phyloP scores from a whole-genome alignment of 164 flowering plant genomes.

The Dillenia suffruticosa region DNA sequence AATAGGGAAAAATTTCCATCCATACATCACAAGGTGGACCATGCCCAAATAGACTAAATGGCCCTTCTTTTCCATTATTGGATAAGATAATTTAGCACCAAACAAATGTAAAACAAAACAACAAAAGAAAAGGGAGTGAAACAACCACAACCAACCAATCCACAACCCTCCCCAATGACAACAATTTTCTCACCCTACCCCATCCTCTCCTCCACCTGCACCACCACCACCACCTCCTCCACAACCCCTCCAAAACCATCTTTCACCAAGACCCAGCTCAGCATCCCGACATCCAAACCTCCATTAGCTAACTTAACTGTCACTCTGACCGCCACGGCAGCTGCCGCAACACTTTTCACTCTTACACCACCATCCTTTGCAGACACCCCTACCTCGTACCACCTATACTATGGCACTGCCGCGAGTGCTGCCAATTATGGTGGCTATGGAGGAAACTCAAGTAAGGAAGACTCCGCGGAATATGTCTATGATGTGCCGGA shows the following conservation, averaged over 20 bases:
- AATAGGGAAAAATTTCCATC: no score
- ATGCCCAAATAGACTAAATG: no score
- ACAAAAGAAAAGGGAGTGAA: conserved; percentile 3
- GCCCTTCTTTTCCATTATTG: neutral
- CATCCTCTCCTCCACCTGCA: conserved; percentile 25
- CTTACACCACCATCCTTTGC: conserved; percentile 45
- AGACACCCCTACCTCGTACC: conserved; percentile 34
- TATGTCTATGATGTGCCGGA: conserved; percentile 86
- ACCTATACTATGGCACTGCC: conserved; percentile 83
- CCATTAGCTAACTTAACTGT: conserved; percentile 12
- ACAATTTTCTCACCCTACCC: conserved; percentile 49
- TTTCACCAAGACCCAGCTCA: conserved; percentile 9
- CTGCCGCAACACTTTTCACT: conserved; percentile 30
- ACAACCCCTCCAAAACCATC: conserved; percentile 10
- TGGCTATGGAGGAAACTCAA: conserved; percentile 88
- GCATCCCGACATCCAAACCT: conserved; percentile 14
- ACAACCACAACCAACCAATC: conserved; percentile 9
- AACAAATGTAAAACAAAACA: neutral
- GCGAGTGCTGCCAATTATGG: conserved; percentile 98
- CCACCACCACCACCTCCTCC: conserved; percentile 3
- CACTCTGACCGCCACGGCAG: conserved; percentile 19
- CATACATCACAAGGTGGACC: no score
- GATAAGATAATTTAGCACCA: conserved; percentile 5
- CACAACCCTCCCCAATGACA: conserved; percentile 36
- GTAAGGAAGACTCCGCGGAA: conserved; percentile 79